Base-by-base conservation (phyloP, 164 flowering plant species). In the Houttuynia cordata region DNA sequence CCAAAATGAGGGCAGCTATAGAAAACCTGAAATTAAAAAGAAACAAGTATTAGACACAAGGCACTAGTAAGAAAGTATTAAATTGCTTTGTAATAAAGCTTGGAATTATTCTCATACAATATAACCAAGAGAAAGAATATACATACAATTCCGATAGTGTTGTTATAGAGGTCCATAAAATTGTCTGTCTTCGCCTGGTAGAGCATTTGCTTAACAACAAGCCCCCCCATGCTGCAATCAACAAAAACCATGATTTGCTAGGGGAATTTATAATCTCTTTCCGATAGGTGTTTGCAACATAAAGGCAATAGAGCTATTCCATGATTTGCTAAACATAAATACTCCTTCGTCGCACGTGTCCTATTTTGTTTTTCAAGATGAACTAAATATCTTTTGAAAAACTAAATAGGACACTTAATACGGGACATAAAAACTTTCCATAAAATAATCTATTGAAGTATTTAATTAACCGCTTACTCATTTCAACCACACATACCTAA, bases 1-100 rank as follows among this genome's bases (percentile, higher is more conserved):
- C 97, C 99, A 75, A 91, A 88, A 79, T 94, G 99, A 34, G 99
- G 99, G 68, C 96, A 94, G 73, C 97, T 94, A 70, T 94, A 94
- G 73, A 94, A 94, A 45, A 88, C 95, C 99, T 93, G 76, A 70
- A 45, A 8, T 2, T 8, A 41, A 41, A 12, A 4, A 45, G 17
- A 45, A 45, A 45, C 13, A 12, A 12, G 17, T 12, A 45, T 12
- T 45, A 17, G 17, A 45, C 14, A 17, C 49, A 45, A 17, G 17
- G 17, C 2, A 7, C 17, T 12, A 12, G 49, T 30, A 30, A 30
- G 37, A 30, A 30, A 30, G 37, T 30, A 56, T 56, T 1, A 56
- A 12, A 56, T 21, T 2, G 18, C 24, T 24, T 15, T 3, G 1
- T 24, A 19, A 18, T 10, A 30, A 24, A 23, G 10, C n/a, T n/a